Percentiles rank a stretch among this genome's conserved stretches.
These are phyloP conservation scores for Tylopilus balloui DNA, from an alignment of 768 basidiomycete genomes.

Conservation along the genomic window DNA sequence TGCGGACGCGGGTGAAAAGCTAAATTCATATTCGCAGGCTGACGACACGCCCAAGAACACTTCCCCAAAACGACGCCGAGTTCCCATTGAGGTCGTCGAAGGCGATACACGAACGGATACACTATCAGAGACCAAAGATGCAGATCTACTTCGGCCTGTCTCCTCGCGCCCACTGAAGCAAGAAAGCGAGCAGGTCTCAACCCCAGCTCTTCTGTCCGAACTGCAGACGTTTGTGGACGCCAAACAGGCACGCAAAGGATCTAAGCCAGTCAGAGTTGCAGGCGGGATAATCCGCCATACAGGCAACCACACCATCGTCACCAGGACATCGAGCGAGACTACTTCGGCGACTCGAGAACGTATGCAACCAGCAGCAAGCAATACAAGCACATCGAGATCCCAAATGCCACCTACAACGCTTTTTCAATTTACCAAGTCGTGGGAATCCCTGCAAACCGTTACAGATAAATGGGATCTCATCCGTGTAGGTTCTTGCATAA, in stretches of 20 bases:
- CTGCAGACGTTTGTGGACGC: slow-evolving; percentile 52
- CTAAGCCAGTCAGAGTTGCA: slow-evolving; percentile 45
- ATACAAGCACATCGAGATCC: slow-evolving; percentile 2
- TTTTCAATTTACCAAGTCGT: slow-evolving; percentile 59
- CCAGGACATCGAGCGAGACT: slow-evolving; percentile 26
- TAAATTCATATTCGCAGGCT: slow-evolving; percentile 11
- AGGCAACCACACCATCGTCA: slow-evolving; percentile 58
- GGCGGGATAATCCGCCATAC: slow-evolving; percentile 71
- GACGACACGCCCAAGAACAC: not conserved
- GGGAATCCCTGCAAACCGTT: slow-evolving; percentile 43
- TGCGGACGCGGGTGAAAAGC: not conserved
- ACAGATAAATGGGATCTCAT: slow-evolving; percentile 56
- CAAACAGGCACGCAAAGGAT: slow-evolving; percentile 50
- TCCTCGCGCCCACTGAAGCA: slow-evolving; percentile 34
- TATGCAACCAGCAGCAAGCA: not conserved
- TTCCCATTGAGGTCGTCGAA: slow-evolving; percentile 63
- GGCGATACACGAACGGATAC: slow-evolving; percentile 9
- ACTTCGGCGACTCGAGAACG: slow-evolving; percentile 3
- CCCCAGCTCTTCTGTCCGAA: slow-evolving; percentile 11
- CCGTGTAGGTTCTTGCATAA: slow-evolving; percentile 35
- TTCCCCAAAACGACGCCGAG: slow-evolving; percentile 46
- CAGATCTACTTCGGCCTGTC: slow-evolving; percentile 35
- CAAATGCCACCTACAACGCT: slow-evolving; percentile 40
- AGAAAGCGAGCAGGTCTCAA: slow-evolving; percentile 13
- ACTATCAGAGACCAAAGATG: slow-evolving; percentile 6